Base-by-base conservation (phyloP, 2,329 filamentous ascomycete species). In the Tolypocladium tundrense region DNA sequence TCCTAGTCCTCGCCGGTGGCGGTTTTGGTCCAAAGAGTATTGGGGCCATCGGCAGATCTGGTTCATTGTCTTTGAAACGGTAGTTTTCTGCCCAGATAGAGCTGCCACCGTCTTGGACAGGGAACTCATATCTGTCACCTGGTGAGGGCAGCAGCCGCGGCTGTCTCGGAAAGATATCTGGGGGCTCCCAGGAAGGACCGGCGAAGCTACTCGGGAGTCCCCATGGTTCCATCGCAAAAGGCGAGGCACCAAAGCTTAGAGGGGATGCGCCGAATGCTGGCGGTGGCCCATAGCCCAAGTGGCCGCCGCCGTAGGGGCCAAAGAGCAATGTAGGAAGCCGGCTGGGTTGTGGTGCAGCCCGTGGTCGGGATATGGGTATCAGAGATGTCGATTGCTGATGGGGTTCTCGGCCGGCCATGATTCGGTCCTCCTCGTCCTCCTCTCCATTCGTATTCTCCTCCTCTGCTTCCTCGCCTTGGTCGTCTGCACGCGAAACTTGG, bases 51-150 rank as follows among this genome's bases (percentile, higher is more conserved):
- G 31, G 41, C 16, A 41, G 24, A 33, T 56, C 50, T 16, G 58
- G 50, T 14, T 65, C 62, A 21, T 64, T 55, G 37, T 66, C 63
- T 27, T 52, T 60, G 27, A 62, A 66, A 2, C 60, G 60, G 37
- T 62, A 60, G 41, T 57, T 55, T 1, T 67, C 63, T 14, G 69
- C 67, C 71, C 72, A 73, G 40, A 73, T 72, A 3, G 72, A 73
- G n/a, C 57, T 65, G 33, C 66, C 43, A 1, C 66, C 64, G 35
- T 62, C 65, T 60, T 72, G 62, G 24, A 65, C 61, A 27, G 72
- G 66, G 60, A 68, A 65, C n/a, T 70, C 58, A 60, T 72, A 69
- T 65, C 70, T 64, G 62, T 72, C 64, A 6, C 58, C 62, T 24
- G 58, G 24, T 31, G 54, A 60, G 3, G 60, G 58, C 5, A 61